A percentile compares a stretch with the other conserved stretches of the same genome.
Conservation (phyloP, 441 rosid genomes). For the Gossypium trilobum region DNA sequence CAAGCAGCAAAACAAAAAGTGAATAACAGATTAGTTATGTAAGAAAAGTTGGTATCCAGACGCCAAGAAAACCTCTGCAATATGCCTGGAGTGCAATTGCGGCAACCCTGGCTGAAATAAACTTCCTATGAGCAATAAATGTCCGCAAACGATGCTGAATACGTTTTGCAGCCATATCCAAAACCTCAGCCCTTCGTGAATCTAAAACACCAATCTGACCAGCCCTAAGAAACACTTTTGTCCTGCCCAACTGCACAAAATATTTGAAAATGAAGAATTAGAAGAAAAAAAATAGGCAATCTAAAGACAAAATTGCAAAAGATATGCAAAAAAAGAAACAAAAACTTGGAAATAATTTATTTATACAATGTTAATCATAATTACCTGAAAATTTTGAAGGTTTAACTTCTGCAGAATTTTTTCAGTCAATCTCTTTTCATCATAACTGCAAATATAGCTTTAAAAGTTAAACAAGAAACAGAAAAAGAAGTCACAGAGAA, state of each 20-base stretch:
- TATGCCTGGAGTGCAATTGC: constrained; percentile 69
- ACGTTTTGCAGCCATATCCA: constrained; percentile 68
- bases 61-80: constrained; percentile 60
- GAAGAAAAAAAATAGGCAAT: background rate
- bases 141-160: constrained; percentile 63
- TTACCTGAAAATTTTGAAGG: constrained; percentile 90
- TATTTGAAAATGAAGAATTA: constrained; percentile 3
- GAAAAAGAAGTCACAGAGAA: constrained; percentile 3
- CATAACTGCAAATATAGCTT: constrained; percentile 44
- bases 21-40: background rate
- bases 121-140: constrained; percentile 48
- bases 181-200: constrained; percentile 72
- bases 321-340: background rate
- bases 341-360: constrained; percentile 13
- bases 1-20: background rate
- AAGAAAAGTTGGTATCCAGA: background rate
- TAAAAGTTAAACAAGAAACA: constrained; percentile 13
- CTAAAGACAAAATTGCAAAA: background rate
- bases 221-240: constrained; percentile 93
- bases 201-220: constrained; percentile 94
- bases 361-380: constrained; percentile 1
- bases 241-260: constrained; percentile 68
- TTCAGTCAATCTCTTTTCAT: constrained; percentile 68
- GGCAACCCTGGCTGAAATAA: constrained; percentile 44
- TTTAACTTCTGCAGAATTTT: constrained; percentile 62